These are phyloP conservation scores for Pseudocercospora pini-densiflorae DNA, from an alignment of 2,329 filamentous ascomycete genomes.

Conservation along the genomic window DNA sequence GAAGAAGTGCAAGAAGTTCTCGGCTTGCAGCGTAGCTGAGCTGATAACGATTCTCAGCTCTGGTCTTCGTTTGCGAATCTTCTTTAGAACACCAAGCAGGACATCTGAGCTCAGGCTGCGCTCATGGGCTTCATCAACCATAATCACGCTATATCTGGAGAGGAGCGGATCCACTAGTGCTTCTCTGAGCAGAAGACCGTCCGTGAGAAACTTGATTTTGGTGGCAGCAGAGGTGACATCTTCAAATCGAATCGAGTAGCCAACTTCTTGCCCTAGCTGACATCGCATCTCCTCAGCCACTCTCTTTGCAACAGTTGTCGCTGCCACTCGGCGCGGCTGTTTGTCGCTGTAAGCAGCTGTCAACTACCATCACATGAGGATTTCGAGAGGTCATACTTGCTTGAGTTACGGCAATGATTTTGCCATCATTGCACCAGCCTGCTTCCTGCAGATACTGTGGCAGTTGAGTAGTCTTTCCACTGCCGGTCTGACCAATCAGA, in stretches of 20 bases:
- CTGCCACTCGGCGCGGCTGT: constrained; percentile 86
- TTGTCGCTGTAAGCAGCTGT: constrained; percentile 39
- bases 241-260: constrained; percentile 91
- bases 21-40: constrained; percentile 90
- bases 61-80: constrained; percentile 77
- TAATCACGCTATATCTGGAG: constrained; percentile 90
- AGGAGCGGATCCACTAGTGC: constrained; percentile 90
- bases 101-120: constrained; percentile 91
- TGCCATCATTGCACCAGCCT: constrained; percentile 86
- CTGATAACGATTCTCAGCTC: constrained; percentile 89
- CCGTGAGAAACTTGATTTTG: constrained; percentile 92
- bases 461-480: constrained; percentile 93
- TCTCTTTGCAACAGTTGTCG: constrained; percentile 83
- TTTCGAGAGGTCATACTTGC: constrained; percentile 55
- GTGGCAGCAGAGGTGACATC: constrained; percentile 86
- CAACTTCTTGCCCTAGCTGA: constrained; percentile 81
- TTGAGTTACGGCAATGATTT: constrained; percentile 87
- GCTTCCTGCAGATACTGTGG: constrained; percentile 87
- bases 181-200: constrained; percentile 88
- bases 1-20: constrained; percentile 84
- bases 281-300: constrained; percentile 90
- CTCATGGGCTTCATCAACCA: constrained; percentile 98
- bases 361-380: constrained; percentile 25
- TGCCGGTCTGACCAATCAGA: constrained; percentile 91
- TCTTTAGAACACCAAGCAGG: constrained; percentile 86